Evolutionary conservation across 257 asterid genomes (phyloP), one percentile per base, ranked within the genome.

Genomic region (Primulina tabacum): DNA sequence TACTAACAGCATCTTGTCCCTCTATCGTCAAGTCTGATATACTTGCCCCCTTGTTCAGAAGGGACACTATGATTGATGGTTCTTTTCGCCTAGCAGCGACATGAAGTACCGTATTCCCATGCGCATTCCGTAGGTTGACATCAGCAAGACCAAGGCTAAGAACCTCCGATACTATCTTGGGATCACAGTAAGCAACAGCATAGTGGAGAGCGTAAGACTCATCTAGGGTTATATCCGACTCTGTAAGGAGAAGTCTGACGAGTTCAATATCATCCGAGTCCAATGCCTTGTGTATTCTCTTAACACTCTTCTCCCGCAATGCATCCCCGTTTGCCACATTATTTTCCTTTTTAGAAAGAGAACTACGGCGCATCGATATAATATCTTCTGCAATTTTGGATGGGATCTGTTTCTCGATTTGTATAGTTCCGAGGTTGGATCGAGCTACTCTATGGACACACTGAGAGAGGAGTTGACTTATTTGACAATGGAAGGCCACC

Each of bases 231-330:
- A 82, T 70, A 29, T 83, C 83, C 7, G 96, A 89, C 82, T 87
- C 96, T 0, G 78, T 69, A 12, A 89, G 78, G 12, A 89, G 87
- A 73, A 87, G 88, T 38, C 78, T 75, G 60, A 89, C 87, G 43
- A 89, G 91, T 65, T 87, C 96, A 17, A 87, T 70, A 65, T 89
- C 96, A 32, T 89, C 91, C 2, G 91, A 89, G 73, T 89, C 96
- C 57, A 87, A 67, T 12, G 96, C 96, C 80, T 70, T 85, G 67
- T 80, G 84, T 68, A 89, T 83, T 76, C 90, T 77, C 79, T 75
- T 84, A 3, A 80, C 78, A 50, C 80, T 81, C 76, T 87, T 87
- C 80, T 80, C 91, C 7, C 20, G 85, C 72, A 73, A 67, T 17
- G 77, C 85, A 75, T 82, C 88, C 14, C 21, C 20, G 0, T 60